Evolutionary conservation across 192 early-diverging fungal genomes (phyloP).

Genomic region (Coemansia reversa): DNA sequence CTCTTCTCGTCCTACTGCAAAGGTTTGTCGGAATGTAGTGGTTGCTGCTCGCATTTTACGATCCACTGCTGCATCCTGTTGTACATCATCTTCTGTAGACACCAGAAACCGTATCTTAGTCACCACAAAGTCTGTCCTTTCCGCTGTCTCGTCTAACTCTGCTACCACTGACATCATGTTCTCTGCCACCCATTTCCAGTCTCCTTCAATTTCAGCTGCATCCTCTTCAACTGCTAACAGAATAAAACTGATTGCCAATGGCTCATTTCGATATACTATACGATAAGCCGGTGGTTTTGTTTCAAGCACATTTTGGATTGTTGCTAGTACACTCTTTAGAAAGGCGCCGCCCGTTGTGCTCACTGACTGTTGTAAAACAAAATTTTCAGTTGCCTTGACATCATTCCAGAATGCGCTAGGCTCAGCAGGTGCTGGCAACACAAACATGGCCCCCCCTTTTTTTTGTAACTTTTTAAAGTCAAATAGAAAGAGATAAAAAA

Average conservation of each 20-base stretch:
- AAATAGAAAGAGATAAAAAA: neutral
- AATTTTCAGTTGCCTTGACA: slow-evolving; percentile 60
- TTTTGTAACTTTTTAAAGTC: neutral
- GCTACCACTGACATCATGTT: slow-evolving; percentile 72
- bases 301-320: slow-evolving; percentile 95
- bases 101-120: slow-evolving; percentile 90
- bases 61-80: slow-evolving; percentile 73
- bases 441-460: slow-evolving; percentile 50
- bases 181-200: slow-evolving; percentile 87
- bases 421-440: slow-evolving; percentile 49
- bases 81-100: slow-evolving; percentile 59
- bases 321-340: slow-evolving; percentile 73
- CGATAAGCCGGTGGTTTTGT: slow-evolving; percentile 91
- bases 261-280: slow-evolving; percentile 71
- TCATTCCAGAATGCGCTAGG: slow-evolving; percentile 70
- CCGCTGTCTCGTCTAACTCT: slow-evolving; percentile 71
- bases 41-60: slow-evolving; percentile 85
- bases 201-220: slow-evolving; percentile 76
- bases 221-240: slow-evolving; percentile 84
- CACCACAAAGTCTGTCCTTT: slow-evolving; percentile 83
- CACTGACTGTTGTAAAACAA: slow-evolving; percentile 70
- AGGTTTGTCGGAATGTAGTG: slow-evolving; percentile 84
- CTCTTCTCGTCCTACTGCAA: slow-evolving; percentile 76
- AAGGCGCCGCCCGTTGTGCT: slow-evolving; percentile 59
- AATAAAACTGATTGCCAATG: slow-evolving; percentile 60